These are phyloP conservation scores for Annulohypoxylon bovei DNA, from an alignment of 495 filamentous ascomycete species.

Conservation along the genomic window DNA sequence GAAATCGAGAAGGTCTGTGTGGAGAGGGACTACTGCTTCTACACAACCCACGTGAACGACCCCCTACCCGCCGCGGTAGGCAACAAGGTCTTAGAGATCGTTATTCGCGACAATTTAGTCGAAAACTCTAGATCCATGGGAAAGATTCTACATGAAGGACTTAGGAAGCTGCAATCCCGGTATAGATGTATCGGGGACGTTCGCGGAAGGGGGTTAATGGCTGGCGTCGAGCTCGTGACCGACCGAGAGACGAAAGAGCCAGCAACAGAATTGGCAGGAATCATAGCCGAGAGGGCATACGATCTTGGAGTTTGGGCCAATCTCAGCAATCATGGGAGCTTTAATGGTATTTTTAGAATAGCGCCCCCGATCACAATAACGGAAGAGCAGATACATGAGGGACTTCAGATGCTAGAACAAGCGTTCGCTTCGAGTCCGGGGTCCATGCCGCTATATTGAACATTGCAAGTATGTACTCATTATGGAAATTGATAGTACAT, in stretches of 20 bases:
- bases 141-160: slow-evolving; percentile 52
- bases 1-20: slow-evolving; percentile 56
- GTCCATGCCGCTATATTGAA: slow-evolving; percentile 11
- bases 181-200: slow-evolving; percentile 67
- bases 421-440: slow-evolving; percentile 47
- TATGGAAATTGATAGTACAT: not conserved
- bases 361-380: slow-evolving; percentile 67
- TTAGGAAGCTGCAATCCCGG: slow-evolving; percentile 53
- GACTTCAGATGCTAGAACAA: slow-evolving; percentile 58
- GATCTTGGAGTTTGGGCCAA: slow-evolving; percentile 64
- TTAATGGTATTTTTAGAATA: slow-evolving; percentile 65
- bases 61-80: slow-evolving; percentile 65
- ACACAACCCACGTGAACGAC: slow-evolving; percentile 59
- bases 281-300: slow-evolving; percentile 56
- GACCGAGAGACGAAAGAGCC: slow-evolving; percentile 55
- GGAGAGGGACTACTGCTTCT: slow-evolving; percentile 51
- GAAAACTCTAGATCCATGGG: slow-evolving; percentile 53
- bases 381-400: slow-evolving; percentile 60
- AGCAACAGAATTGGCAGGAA: slow-evolving; percentile 57
- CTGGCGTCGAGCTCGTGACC: slow-evolving; percentile 64
- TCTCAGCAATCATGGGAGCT: slow-evolving; percentile 59
- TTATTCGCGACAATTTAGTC: slow-evolving; percentile 60
- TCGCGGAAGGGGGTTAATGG: slow-evolving; percentile 63
- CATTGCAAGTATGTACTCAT: not conserved
- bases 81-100: slow-evolving; percentile 65